A percentile compares a stretch with the other conserved stretches of the same genome.
Conservation (phyloP, 257 asterid genomes). For the Buddleja alternifolia region DNA sequence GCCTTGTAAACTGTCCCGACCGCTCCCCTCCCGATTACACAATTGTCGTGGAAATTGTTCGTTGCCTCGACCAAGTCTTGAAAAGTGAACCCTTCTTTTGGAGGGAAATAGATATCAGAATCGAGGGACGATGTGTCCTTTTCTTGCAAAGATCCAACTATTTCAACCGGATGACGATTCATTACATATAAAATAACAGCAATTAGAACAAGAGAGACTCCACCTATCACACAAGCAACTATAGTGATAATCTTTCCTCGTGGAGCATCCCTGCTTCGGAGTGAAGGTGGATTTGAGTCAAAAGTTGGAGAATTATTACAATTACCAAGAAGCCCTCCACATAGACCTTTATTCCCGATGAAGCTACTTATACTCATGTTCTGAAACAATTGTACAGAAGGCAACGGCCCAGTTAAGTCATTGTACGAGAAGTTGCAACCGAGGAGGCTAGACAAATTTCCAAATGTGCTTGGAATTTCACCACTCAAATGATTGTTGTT, state of each 20-base stretch:
- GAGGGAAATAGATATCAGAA: constrained; percentile 85
- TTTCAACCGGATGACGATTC: constrained; percentile 59
- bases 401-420: constrained; percentile 74
- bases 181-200: constrained; percentile 62
- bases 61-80: constrained; percentile 95
- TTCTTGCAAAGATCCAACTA: constrained; percentile 40
- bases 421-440: constrained; percentile 90
- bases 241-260: constrained; percentile 65
- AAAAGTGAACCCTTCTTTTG: constrained; percentile 87
- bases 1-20: constrained; percentile 94
- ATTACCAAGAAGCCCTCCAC: constrained; percentile 83
- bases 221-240: constrained; percentile 76
- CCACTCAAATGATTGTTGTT: constrained; percentile 77
- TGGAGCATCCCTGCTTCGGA: constrained; percentile 31
- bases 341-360: constrained; percentile 75
- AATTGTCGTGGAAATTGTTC: constrained; percentile 65
- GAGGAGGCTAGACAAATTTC: constrained; percentile 72
- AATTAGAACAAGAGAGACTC: constrained; percentile 78
- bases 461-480: constrained; percentile 81
- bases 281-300: constrained; percentile 35
- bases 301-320: constrained; percentile 42
- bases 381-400: constrained; percentile 66
- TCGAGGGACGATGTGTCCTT: constrained; percentile 48
- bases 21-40: constrained; percentile 83
- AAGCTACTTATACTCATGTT: constrained; percentile 79